A percentile compares a stretch with the other conserved stretches of the same genome.
Evolutionary conservation across 495 filamentous ascomycete genomes (phyloP).

Genomic region (Parathielavia appendiculata): DNA sequence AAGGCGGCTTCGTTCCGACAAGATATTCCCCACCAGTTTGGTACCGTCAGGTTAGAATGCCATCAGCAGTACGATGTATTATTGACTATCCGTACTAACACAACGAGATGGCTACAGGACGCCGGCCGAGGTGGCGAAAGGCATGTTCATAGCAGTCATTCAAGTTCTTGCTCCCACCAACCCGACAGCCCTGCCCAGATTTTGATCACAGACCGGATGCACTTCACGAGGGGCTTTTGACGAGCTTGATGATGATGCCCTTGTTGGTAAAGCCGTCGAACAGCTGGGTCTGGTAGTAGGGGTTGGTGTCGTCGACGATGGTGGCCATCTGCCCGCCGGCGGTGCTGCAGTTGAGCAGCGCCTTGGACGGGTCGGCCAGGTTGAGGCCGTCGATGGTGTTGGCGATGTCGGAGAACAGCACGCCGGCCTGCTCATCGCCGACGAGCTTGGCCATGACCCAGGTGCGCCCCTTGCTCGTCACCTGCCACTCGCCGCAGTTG

Average conservation of each 20-base stretch:
- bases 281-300: neutral
- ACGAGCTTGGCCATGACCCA: neutral
- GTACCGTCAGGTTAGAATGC: too few species aligned
- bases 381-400: neutral
- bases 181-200: too few species aligned
- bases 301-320: neutral
- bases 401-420: constrained; percentile 1
- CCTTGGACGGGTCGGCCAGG: neutral
- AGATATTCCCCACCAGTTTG: too few species aligned
- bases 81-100: too few species aligned
- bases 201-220: too few species aligned
- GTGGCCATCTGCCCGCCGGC: neutral
- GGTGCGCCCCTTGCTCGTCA: neutral
- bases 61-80: too few species aligned
- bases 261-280: neutral
- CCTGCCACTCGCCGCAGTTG: constrained; percentile 1
- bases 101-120: too few species aligned
- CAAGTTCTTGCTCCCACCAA: too few species aligned
- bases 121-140: too few species aligned
- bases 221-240: too few species aligned
- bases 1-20: too few species aligned
- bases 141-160: too few species aligned
- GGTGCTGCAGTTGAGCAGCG: neutral
- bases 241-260: neutral
- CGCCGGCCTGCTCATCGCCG: neutral